Evolutionary conservation across 1,284 basidiomycete genomes (phyloP).

Genomic region (Polyporus tsugae): DNA sequence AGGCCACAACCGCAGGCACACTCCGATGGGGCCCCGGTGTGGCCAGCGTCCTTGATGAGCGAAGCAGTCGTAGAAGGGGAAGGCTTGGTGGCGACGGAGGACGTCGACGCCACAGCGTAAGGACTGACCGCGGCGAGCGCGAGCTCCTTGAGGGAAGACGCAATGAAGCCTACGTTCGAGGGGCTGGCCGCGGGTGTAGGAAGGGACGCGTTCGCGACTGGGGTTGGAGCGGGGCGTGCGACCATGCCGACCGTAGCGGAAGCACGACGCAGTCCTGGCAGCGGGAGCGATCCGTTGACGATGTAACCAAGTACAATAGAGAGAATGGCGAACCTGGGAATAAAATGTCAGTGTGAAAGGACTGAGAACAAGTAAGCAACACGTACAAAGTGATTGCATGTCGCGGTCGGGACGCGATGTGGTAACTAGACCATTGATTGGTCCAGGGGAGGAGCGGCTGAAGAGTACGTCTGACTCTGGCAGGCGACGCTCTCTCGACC

Average conservation of each 20-base stretch:
- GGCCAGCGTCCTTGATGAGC: constrained; percentile 15
- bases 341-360: constrained; percentile 6
- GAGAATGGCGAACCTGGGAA: constrained; percentile 65
- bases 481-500: constrained; percentile 51
- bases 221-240: constrained; percentile 25
- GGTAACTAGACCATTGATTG: constrained; percentile 29
- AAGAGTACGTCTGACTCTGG: constrained; percentile 54
- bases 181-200: constrained; percentile 49
- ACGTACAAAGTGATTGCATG: constrained; percentile 71
- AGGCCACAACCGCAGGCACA: constrained; percentile 43
- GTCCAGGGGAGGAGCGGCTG: constrained; percentile 49
- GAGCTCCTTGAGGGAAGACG: constrained; percentile 61
- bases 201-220: constrained; percentile 32
- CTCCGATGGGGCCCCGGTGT: constrained; percentile 34
- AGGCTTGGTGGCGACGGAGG: constrained; percentile 31
- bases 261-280: constrained; percentile 16
- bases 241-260: constrained; percentile 23
- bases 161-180: constrained; percentile 45
- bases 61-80: constrained; percentile 30
- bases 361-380: not conserved
- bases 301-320: constrained; percentile 73
- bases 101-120: constrained; percentile 47
- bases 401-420: constrained; percentile 52
- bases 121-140: constrained; percentile 64
- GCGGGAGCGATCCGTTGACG: constrained; percentile 52